phyloP scores from a whole-genome alignment of 192 early-diverging fungal species.

The Thamnidium elegans region DNA sequence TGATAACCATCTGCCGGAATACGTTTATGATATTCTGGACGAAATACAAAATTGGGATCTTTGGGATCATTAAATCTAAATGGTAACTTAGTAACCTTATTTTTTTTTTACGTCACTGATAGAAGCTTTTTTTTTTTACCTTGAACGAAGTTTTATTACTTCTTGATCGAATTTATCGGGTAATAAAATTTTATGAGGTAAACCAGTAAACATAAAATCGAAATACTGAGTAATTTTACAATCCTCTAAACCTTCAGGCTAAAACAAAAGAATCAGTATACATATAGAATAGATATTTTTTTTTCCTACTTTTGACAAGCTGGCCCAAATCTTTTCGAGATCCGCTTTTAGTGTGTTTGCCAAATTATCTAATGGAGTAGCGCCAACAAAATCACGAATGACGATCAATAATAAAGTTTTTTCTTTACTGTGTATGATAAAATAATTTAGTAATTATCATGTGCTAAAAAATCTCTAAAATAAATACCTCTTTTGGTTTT shows the following conservation, averaged over 20 bases:
- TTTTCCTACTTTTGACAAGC: constrained; percentile 68
- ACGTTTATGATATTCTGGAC: constrained; percentile 78
- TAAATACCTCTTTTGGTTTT: constrained; percentile 63
- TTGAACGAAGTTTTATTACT: constrained; percentile 58
- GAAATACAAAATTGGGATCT: constrained; percentile 79
- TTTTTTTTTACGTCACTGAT: not conserved
- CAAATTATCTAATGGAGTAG: constrained; percentile 82
- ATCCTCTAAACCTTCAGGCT: constrained; percentile 80
- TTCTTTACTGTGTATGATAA: constrained; percentile 52
- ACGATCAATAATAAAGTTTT: constrained; percentile 96
- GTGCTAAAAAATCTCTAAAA: too few species aligned
- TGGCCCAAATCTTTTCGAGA: constrained; percentile 90
- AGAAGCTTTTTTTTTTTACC: constrained; percentile 39
- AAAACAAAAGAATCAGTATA: constrained; percentile 5
- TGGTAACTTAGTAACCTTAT: not conserved
- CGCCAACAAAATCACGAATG: constrained; percentile 90
- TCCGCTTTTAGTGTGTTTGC: constrained; percentile 75
- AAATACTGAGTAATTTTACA: constrained; percentile 84
- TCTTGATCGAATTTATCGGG: constrained; percentile 80
- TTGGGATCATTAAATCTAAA: constrained; percentile 67
- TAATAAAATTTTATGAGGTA: constrained; percentile 89
- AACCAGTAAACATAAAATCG: constrained; percentile 82
- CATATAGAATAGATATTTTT: not conserved
- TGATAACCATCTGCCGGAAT: constrained; percentile 97
- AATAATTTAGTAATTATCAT: not conserved